Percentiles rank a stretch among this genome's conserved stretches.
phyloP scores from a whole-genome alignment of 768 basidiomycete genomes.

The Xerocomus potaroensis region DNA sequence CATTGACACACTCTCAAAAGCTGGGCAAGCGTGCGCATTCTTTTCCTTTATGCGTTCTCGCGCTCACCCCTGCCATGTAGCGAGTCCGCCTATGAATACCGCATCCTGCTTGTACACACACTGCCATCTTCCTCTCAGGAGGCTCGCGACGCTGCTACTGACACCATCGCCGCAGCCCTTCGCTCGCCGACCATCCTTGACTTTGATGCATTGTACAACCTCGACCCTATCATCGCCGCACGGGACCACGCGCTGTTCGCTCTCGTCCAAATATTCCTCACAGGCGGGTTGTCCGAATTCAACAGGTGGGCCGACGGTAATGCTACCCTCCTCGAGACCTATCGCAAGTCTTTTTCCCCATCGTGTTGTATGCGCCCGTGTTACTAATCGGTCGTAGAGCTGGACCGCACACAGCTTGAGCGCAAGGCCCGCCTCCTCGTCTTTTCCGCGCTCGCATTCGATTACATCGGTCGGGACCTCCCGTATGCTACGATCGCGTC shows the following conservation, averaged over 20 bases:
- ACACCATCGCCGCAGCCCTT: slow-evolving; percentile 60
- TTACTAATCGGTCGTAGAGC: slow-evolving; percentile 34
- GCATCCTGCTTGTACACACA: slow-evolving; percentile 55
- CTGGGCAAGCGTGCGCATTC: slow-evolving; percentile 56
- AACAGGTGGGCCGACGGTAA: slow-evolving; percentile 55
- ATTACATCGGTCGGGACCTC: slow-evolving; percentile 70
- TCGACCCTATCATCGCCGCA: slow-evolving; percentile 62
- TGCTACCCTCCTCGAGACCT: slow-evolving; percentile 45
- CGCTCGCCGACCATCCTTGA: slow-evolving; percentile 68
- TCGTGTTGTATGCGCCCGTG: background rate
- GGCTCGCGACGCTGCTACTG: slow-evolving; percentile 51
- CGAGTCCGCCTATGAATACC: slow-evolving; percentile 58
- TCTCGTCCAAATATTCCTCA: slow-evolving; percentile 74
- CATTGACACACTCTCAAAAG: slow-evolving; percentile 53
- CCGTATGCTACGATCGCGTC: slow-evolving; percentile 67
- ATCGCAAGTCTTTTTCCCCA: slow-evolving; percentile 48
- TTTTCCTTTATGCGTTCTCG: background rate
- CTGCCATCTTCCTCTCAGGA: slow-evolving; percentile 52
- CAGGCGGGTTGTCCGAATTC: slow-evolving; percentile 57
- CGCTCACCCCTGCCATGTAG: slow-evolving; percentile 33
- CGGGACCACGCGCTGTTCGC: slow-evolving; percentile 70
- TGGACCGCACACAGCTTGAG: slow-evolving; percentile 58
- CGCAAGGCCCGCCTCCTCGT: slow-evolving; percentile 77
- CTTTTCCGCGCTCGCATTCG: slow-evolving; percentile 72
- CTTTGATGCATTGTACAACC: slow-evolving; percentile 74